Evolutionary conservation across 148 eudicot genomes (phyloP), one percentile per base, ranked within the genome.

Genomic region (Vaccinium macrocarpon): DNA sequence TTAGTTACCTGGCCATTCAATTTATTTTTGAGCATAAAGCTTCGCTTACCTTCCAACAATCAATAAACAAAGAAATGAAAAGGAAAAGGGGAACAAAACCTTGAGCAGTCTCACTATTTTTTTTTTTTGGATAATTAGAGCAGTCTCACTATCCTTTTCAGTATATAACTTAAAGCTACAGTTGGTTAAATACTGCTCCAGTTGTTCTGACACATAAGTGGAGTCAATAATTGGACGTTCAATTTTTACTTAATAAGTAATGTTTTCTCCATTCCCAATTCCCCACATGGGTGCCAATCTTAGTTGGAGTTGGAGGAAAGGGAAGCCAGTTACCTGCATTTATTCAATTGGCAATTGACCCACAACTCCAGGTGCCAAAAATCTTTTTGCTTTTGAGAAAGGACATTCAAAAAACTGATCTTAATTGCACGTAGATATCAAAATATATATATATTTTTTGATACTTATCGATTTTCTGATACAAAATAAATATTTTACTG

Each of bases 281-380:
- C n/a, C 81, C 81, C 81, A 78, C 81, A 78, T 78, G 81, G 81
- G 61, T 78, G 42, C 62, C 81, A 78, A 27, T 52, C 38, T 52
- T 78, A 56, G 56, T 18, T 2, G 49, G 25, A 32, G 21, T 18
- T 2, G 49, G 25, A 32, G 21, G 4, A 5, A 42, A 73, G n/a
- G 50, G 50, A 25, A 71, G 75, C 75, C 75, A 71, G 75, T 71
- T 46, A 71, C 48, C 75, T 71, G 48, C 21, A 29, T 29, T 29
- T 46, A 74, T 35, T 51, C 80, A 76, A 48, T 76, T 76, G 56
- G 9, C 57, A 50, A 48, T 2, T 49, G 55, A 49, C 80, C 80
- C 80, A 76, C 80, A 71, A 32, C 75, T 27, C 14, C 75, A 71
- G 32, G 75, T 71, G 75, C 75, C 75, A 71, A 27, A 14, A 71